A percentile compares a stretch with the other conserved stretches of the same genome.
Conservation (phyloP, 2,329 filamentous ascomycete genomes). For the Rosellinia necatrix region DNA sequence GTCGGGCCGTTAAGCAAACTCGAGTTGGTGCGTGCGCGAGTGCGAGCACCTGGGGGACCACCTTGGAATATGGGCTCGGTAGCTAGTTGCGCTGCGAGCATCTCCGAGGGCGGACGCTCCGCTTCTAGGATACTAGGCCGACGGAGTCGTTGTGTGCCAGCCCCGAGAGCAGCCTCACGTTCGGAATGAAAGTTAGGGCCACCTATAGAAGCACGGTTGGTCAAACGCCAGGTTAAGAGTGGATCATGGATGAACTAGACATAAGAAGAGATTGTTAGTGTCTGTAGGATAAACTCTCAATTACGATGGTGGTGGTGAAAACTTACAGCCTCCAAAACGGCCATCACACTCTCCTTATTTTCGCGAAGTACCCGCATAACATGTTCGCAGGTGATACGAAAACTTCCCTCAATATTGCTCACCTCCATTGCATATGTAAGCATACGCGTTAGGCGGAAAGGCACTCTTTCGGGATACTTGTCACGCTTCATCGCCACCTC, state of each 20-base stretch:
- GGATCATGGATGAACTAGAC: conserved; percentile 95
- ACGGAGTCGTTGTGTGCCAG: conserved; percentile 57
- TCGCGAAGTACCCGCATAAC: conserved; percentile 96
- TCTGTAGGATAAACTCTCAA: not conserved
- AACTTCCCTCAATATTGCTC: conserved; percentile 98
- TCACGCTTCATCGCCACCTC: conserved; percentile 99
- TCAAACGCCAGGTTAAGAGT: conserved; percentile 95
- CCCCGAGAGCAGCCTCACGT: conserved; percentile 58
- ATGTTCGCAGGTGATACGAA: conserved; percentile 96
- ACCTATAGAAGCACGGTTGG: conserved; percentile 63
- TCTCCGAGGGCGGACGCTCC: conserved; percentile 62
- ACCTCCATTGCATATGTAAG: conserved; percentile 99
- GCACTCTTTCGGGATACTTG: conserved; percentile 96
- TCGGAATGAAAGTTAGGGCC: conserved; percentile 71
- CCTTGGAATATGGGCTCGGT: conserved; percentile 45
- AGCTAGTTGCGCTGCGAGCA: conserved; percentile 54
- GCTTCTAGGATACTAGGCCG: conserved; percentile 72
- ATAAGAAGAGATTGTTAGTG: conserved; percentile 26
- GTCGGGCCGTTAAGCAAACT: conserved; percentile 42
- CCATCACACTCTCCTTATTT: conserved; percentile 99
- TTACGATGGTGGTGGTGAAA: not conserved
- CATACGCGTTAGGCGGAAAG: conserved; percentile 98
- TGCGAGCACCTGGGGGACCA: conserved; percentile 52
- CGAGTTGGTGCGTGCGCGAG: conserved; percentile 65
- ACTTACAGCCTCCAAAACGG: conserved; percentile 93